Base-by-base conservation (phyloP, 176 grass and related monocot genomes). In the Phoenix dactylifera region DNA sequence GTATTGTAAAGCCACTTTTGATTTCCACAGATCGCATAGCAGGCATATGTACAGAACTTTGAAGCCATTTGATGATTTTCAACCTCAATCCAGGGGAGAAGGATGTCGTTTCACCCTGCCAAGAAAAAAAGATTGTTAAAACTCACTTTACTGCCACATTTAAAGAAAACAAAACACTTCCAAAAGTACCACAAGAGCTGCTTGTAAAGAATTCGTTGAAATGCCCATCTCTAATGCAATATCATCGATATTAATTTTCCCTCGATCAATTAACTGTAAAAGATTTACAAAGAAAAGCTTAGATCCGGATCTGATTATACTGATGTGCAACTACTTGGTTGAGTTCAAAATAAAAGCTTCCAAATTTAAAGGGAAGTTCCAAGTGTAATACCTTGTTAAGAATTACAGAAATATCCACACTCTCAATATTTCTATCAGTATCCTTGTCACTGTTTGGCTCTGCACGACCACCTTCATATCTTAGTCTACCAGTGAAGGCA, bases 31-130 rank as follows among this genome's bases (percentile, higher is more conserved):
- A 60, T 75, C 69, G 77, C 65, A 63, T 49, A 78, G 15, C 60
- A 58, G 58, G 76, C 26, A 82, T 55, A 64, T 73, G 75, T 50
- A 63, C 69, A 69, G 71, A 88, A 67, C 64, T 83, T 73, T 85
- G 78, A 55, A 98, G 81, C 88, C 93, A 98, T 55, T 83, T 98
- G 66, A 92, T 80, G 63, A 98, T 92, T 86, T 85, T 98, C 57
- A 98, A 61, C 65, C 79, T 98, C 70, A 98, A 70, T 61, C 93
- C 93, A 71, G 89, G 84, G 61, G 93, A 92, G 83, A 98, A 98
- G 0, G 84, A 89, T 39, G 88, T 92, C 23, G 93, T 98, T 80
- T 98, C 84, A 65, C 93, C 93, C 93, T 98, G 73, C 28, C 60
- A 87, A 84, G 59, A 14, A 75, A 50, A 75, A 15, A 55, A 74